phyloP scores from a whole-genome alignment of 768 basidiomycete genomes.

The Agaricus sinodeliciosus region DNA sequence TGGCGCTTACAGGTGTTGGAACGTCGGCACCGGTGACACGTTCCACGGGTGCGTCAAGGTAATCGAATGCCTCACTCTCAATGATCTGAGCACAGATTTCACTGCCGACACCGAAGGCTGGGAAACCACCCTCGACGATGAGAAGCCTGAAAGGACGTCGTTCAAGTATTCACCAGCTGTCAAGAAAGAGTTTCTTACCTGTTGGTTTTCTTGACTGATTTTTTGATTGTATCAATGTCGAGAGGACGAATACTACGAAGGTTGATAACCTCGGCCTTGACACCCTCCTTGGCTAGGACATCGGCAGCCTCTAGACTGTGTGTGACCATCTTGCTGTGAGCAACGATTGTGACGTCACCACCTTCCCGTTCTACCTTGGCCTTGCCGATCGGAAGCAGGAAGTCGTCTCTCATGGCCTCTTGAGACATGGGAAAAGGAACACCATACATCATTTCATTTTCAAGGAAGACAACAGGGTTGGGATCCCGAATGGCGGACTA shows the following conservation, averaged over 20 bases:
- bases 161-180: neutral
- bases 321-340: conserved; percentile 97
- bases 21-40: conserved; percentile 96
- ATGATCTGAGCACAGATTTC: conserved; percentile 98
- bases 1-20: conserved; percentile 70
- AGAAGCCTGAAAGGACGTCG: conserved; percentile 51
- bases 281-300: conserved; percentile 86
- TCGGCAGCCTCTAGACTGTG: conserved; percentile 95
- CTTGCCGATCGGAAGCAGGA: conserved; percentile 95
- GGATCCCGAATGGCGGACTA: conserved; percentile 97
- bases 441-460: conserved; percentile 99
- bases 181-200: conserved; percentile 40
- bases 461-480: conserved; percentile 97
- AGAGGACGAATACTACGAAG: conserved; percentile 92
- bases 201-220: conserved; percentile 98
- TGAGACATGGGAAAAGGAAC: conserved; percentile 93
- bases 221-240: conserved; percentile 95
- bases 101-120: conserved; percentile 95
- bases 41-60: conserved; percentile 97
- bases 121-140: conserved; percentile 98
- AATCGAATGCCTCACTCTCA: conserved; percentile 97
- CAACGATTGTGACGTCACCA: conserved; percentile 90
- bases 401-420: conserved; percentile 93
- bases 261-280: conserved; percentile 98
- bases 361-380: conserved; percentile 94